Conservation (phyloP, 2,329 filamentous ascomycete genomes). For the Ascocoryne sarcoides region DNA sequence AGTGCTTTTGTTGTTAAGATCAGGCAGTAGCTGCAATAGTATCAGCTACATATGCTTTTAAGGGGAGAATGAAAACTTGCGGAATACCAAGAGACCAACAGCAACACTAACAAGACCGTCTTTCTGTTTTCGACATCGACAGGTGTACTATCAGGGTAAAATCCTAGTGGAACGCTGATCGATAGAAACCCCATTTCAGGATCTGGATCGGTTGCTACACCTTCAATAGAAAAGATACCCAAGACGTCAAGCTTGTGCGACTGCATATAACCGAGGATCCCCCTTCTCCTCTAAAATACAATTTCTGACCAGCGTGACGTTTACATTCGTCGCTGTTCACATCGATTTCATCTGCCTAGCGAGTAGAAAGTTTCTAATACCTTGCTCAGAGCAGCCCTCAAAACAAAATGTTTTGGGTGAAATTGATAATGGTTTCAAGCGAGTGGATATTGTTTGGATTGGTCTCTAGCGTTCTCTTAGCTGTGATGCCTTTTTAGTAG, state of each 20-base stretch:
- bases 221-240: neutral
- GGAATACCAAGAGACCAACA: neutral
- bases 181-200: neutral
- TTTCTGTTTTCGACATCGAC: neutral
- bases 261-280: neutral
- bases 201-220: neutral
- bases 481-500: too few relatives aligned
- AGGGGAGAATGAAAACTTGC: neutral
- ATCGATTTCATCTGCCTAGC: neutral
- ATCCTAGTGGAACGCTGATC: neutral
- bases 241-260: neutral
- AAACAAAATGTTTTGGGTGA: neutral
- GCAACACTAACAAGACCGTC: neutral
- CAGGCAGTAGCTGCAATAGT: neutral
- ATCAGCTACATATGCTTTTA: neutral
- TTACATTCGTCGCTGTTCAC: neutral
- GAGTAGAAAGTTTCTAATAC: neutral
- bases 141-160: neutral
- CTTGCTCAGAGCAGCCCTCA: neutral
- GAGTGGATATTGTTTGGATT: neutral
- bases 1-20: neutral
- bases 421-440: neutral
- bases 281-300: neutral
- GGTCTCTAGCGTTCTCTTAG: neutral
- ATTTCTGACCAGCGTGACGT: neutral